phyloP scores from a whole-genome alignment of 169 alveolate species.

The Plasmodium billcollinsi region DNA sequence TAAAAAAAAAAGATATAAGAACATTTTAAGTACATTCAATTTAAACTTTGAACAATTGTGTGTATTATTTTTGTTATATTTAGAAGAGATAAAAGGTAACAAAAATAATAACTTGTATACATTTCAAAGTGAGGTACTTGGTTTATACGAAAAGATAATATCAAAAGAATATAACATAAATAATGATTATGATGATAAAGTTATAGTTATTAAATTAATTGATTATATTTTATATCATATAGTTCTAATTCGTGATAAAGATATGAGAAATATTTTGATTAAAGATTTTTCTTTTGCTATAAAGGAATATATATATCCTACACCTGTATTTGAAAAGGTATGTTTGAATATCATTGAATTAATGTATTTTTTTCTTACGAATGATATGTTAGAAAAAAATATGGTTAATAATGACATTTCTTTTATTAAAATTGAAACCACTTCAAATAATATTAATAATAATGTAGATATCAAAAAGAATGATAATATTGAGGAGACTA shows the following conservation, averaged over 20 bases:
- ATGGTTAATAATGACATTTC: not conserved
- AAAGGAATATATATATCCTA: slow-evolving; percentile 25
- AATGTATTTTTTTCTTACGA: slow-evolving; percentile 16
- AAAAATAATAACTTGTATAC: not conserved
- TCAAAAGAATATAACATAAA: not conserved
- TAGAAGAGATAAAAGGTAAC: slow-evolving; percentile 2
- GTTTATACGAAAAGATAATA: no score
- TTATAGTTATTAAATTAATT: not conserved
- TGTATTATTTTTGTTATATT: slow-evolving; percentile 15
- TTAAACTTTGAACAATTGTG: slow-evolving; percentile 8
- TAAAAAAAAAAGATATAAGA: not conserved
- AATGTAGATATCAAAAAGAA: not conserved
- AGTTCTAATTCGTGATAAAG: slow-evolving; percentile 5
- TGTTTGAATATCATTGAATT: slow-evolving; percentile 10
- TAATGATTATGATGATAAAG: not conserved
- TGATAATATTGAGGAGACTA: not conserved
- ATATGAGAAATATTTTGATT: slow-evolving; percentile 23
- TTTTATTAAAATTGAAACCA: not conserved
- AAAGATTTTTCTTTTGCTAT: slow-evolving; percentile 19
- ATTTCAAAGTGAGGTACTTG: not conserved
- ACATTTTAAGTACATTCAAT: not conserved
- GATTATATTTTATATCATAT: slow-evolving; percentile 8
- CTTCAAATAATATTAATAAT: not conserved
- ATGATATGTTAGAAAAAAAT: not conserved
- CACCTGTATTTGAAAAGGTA: slow-evolving; percentile 10